phyloP scores from a whole-genome alignment of 139 green algal genomes.

The Zygnema circumcarinatum region DNA sequence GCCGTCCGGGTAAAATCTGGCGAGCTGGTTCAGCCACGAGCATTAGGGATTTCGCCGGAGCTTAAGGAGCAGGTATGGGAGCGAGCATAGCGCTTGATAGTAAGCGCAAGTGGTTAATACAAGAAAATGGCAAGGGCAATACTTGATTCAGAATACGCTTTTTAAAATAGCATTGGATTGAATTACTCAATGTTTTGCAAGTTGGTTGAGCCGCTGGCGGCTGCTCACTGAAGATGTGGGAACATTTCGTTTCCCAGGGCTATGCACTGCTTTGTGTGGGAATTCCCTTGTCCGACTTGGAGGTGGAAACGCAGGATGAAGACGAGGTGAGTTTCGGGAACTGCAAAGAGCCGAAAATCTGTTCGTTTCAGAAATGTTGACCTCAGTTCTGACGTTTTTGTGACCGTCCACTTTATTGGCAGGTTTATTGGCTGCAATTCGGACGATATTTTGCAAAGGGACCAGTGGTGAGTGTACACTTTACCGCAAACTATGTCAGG shows the following conservation, averaged over 20 bases:
- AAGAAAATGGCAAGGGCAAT: too few relatives aligned
- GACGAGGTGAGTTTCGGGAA: constrained; percentile 82
- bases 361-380: not conserved
- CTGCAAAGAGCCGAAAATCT: not conserved
- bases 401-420: constrained; percentile 15
- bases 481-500: constrained; percentile 1
- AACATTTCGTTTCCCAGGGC: constrained; percentile 63
- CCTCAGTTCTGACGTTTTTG: not conserved
- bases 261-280: constrained; percentile 96
- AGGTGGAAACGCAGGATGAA: constrained; percentile 79
- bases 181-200: too few relatives aligned
- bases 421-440: constrained; percentile 94
- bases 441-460: constrained; percentile 72
- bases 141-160: too few relatives aligned
- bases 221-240: too few relatives aligned
- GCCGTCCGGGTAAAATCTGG: constrained; percentile 85
- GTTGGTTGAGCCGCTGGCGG: too few relatives aligned
- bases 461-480: constrained; percentile 75
- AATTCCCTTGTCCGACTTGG: constrained; percentile 80
- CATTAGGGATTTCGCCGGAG: constrained; percentile 76
- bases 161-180: too few relatives aligned
- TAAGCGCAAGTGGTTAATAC: too few relatives aligned
- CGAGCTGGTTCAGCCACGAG: constrained; percentile 74
- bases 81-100: too few relatives aligned
- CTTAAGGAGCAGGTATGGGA: constrained; percentile 59